phyloP scores from a whole-genome alignment of 208 protist genomes.

The Borovskyia barvae region DNA sequence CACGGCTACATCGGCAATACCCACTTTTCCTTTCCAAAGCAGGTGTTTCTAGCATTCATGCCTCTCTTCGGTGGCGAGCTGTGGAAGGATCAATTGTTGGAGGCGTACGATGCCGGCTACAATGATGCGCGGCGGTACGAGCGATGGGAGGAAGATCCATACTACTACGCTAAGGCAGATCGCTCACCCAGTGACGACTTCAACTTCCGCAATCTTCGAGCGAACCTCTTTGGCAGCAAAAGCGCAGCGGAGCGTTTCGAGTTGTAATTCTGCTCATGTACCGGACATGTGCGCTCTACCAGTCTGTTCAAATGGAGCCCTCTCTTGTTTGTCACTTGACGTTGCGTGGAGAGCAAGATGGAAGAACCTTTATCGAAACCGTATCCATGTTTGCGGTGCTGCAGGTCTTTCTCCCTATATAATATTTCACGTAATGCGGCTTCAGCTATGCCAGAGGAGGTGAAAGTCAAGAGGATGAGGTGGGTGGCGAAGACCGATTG shows the following conservation, averaged over 20 bases:
- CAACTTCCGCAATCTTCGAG: constrained; percentile 77
- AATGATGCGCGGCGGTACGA: constrained; percentile 85
- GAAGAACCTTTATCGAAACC: too few relatives aligned
- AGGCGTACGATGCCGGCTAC: constrained; percentile 85
- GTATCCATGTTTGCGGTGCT: too few relatives aligned
- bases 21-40: constrained; percentile 70
- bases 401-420: too few relatives aligned
- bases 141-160: constrained; percentile 90
- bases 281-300: too few relatives aligned
- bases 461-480: too few relatives aligned
- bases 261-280: constrained; percentile 32
- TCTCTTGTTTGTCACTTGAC: too few relatives aligned
- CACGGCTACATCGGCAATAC: constrained; percentile 87
- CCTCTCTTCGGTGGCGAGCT: constrained; percentile 51
- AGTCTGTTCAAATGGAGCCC: too few relatives aligned
- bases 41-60: constrained; percentile 69
- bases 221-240: constrained; percentile 76
- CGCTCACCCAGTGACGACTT: constrained; percentile 80
- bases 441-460: too few relatives aligned
- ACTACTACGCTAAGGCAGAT: constrained; percentile 85
- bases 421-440: too few relatives aligned
- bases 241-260: constrained; percentile 66
- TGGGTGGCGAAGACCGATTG: too few relatives aligned
- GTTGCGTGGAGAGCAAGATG: too few relatives aligned
- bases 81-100: constrained; percentile 59